Evolutionary conservation across 2,329 filamentous ascomycete species (phyloP).

Genomic region (Colletotrichum liriopes): DNA sequence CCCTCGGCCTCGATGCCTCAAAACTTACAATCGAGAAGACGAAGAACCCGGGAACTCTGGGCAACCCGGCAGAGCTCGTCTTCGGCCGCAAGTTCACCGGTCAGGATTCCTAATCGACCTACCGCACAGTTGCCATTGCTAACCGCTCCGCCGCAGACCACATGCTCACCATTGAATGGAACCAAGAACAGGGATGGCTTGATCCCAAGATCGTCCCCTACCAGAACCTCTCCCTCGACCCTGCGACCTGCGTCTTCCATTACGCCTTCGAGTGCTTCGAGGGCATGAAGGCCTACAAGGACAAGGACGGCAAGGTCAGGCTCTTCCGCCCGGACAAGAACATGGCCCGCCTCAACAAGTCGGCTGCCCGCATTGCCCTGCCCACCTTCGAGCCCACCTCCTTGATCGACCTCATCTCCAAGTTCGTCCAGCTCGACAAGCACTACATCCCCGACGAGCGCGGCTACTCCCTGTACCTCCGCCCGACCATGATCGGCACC

Average conservation of each 20-base stretch:
- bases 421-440: slow-evolving; percentile 85
- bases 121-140: background rate
- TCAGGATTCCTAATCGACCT: slow-evolving; percentile 51
- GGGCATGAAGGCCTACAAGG: slow-evolving; percentile 99
- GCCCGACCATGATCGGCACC: slow-evolving; percentile 97
- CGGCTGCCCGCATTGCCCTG: slow-evolving; percentile 90
- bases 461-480: slow-evolving; percentile 95
- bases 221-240: slow-evolving; percentile 97
- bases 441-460: slow-evolving; percentile 89
- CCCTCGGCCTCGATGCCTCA: slow-evolving; percentile 81
- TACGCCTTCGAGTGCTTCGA: slow-evolving; percentile 99
- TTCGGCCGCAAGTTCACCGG: slow-evolving; percentile 95
- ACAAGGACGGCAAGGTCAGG: slow-evolving; percentile 82
- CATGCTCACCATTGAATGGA: slow-evolving; percentile 98
- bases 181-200: slow-evolving; percentile 85
- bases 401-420: slow-evolving; percentile 85
- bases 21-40: slow-evolving; percentile 84
- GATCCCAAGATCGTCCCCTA: slow-evolving; percentile 90
- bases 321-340: slow-evolving; percentile 97
- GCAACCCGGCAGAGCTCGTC: slow-evolving; percentile 84
- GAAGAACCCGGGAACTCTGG: slow-evolving; percentile 79
- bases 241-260: slow-evolving; percentile 97
- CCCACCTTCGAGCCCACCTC: slow-evolving; percentile 84
- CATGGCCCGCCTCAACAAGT: slow-evolving; percentile 95
- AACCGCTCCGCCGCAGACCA: slow-evolving; percentile 76